Conservation (phyloP, 495 filamentous ascomycete species). For the Lophiostoma macrostomum region DNA sequence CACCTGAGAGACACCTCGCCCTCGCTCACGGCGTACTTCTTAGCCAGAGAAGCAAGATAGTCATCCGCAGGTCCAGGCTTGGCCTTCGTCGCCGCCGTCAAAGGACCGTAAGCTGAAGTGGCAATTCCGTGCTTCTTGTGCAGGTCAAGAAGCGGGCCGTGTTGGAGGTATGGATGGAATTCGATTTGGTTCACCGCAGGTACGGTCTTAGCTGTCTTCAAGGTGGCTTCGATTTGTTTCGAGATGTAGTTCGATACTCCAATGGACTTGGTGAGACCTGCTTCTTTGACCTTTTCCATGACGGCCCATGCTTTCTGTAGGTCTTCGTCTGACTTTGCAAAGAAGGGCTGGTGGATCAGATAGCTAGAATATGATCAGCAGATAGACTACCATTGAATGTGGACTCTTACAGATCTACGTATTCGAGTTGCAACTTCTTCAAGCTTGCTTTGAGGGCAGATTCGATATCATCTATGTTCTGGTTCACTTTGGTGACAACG, state of each 20-base stretch:
- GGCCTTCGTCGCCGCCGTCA: slow-evolving; percentile 64
- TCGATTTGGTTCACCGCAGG: slow-evolving; percentile 87
- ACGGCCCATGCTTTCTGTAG: slow-evolving; percentile 71
- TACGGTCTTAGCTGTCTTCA: slow-evolving; percentile 59
- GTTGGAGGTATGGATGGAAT: slow-evolving; percentile 85
- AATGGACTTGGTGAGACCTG: slow-evolving; percentile 71
- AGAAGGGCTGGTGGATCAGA: slow-evolving; percentile 76
- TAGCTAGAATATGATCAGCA: slow-evolving; percentile 48
- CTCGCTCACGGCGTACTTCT: slow-evolving; percentile 73
- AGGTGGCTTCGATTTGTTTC: slow-evolving; percentile 62
- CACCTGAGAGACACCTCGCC: slow-evolving; percentile 71
- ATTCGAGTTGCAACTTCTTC: slow-evolving; percentile 69
- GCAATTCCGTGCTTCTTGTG: slow-evolving; percentile 67
- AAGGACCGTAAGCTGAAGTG: slow-evolving; percentile 64
- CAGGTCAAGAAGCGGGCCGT: slow-evolving; percentile 60
- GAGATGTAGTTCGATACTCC: slow-evolving; percentile 81
- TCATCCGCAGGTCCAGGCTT: slow-evolving; percentile 66
- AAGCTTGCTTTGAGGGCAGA: slow-evolving; percentile 67
- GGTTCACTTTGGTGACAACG: slow-evolving; percentile 71
- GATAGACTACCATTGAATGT: neutral
- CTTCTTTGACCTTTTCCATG: slow-evolving; percentile 69
- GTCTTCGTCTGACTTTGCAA: slow-evolving; percentile 56
- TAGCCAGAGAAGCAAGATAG: slow-evolving; percentile 57
- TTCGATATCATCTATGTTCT: slow-evolving; percentile 58
- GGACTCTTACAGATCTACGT: slow-evolving; percentile 66